Evolutionary conservation across 257 asterid species (phyloP).

Genomic region (Marsdenia floribunda): DNA sequence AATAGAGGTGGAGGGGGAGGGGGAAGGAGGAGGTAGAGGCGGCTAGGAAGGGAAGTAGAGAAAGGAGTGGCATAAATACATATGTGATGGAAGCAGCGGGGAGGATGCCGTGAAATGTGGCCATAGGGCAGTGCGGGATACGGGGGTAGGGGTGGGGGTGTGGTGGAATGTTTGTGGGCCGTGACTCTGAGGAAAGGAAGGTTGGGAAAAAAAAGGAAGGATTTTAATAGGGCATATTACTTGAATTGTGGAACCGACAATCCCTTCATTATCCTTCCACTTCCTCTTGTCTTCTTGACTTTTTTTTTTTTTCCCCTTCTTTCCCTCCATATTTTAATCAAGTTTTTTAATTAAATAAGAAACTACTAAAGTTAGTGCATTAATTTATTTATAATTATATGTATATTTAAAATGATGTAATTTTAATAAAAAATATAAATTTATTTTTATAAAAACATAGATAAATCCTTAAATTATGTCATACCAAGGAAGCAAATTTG

Average conservation of each 20-base stretch:
- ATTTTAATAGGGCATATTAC: neutral
- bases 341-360: too few species aligned
- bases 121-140: slow-evolving; percentile 17
- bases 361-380: too few species aligned
- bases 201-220: neutral
- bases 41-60: slow-evolving; percentile 17
- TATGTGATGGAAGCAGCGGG: slow-evolving; percentile 11
- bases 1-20: slow-evolving; percentile 28
- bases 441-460: too few species aligned
- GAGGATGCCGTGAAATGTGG: slow-evolving; percentile 17
- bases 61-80: slow-evolving; percentile 23
- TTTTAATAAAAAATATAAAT: too few species aligned
- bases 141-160: too few species aligned
- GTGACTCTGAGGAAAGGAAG: neutral
- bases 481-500: too few species aligned
- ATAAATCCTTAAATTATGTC: too few species aligned
- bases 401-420: too few species aligned
- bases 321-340: too few species aligned
- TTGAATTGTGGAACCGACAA: neutral
- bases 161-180: neutral
- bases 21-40: slow-evolving; percentile 14
- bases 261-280: slow-evolving; percentile 3
- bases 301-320: too few species aligned
- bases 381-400: too few species aligned
- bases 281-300: neutral